These are phyloP conservation scores for Guadua angustifolia DNA, from an alignment of 176 grass and related monocot genomes.

Conservation along the genomic window DNA sequence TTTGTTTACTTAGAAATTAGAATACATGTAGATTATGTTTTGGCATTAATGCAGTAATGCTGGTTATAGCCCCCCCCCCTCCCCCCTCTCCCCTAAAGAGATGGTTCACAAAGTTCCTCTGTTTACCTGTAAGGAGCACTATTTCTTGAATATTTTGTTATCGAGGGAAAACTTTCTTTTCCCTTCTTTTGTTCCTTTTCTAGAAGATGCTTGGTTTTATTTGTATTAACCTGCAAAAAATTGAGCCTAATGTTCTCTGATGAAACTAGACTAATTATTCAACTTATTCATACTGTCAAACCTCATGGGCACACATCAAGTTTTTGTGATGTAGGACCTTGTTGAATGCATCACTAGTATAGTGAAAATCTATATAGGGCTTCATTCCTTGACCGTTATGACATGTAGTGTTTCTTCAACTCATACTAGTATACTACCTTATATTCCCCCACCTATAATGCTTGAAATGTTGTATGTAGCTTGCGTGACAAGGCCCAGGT, in stretches of 20 bases:
- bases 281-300: not conserved
- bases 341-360: slow-evolving; percentile 15
- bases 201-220: slow-evolving; percentile 16
- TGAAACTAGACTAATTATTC: slow-evolving; percentile 15
- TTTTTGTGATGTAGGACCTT: not conserved
- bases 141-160: not conserved
- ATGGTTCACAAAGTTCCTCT: slow-evolving; percentile 3
- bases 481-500: slow-evolving; percentile 92
- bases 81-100: too few relatives aligned
- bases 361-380: not conserved
- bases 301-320: not conserved
- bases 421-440: not conserved
- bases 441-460: slow-evolving; percentile 24
- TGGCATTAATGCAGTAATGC: not conserved
- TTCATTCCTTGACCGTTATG: slow-evolving; percentile 10
- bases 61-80: too few relatives aligned
- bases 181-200: not conserved
- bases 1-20: not conserved
- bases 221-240: slow-evolving; percentile 19
- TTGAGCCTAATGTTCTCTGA: not conserved
- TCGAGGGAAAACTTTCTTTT: not conserved
- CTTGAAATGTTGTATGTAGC: slow-evolving; percentile 53
- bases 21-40: not conserved
- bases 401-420: slow-evolving; percentile 10
- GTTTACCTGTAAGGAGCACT: not conserved